A percentile compares a stretch with the other conserved stretches of the same genome.
phyloP scores from a whole-genome alignment of 352 stramenopile genomes.

The Phytophthora brassicae region DNA sequence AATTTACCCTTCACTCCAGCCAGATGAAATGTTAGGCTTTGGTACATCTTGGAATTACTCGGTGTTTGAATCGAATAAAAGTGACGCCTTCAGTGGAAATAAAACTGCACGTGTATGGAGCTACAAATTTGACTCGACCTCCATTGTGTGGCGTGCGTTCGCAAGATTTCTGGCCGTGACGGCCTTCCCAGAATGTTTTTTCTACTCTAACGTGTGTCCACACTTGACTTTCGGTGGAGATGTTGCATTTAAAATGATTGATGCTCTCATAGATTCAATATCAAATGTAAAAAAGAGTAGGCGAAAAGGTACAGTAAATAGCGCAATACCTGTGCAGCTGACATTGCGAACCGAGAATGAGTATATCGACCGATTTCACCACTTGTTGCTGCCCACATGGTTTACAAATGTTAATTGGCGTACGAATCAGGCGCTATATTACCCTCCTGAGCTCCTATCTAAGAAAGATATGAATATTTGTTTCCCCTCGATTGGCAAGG shows the following conservation, averaged over 20 bases:
- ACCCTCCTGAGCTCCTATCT: constrained; percentile 15
- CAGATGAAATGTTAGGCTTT: constrained; percentile 25
- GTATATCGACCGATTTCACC: constrained; percentile 38
- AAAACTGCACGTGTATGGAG: constrained; percentile 24
- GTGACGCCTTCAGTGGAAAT: constrained; percentile 2
- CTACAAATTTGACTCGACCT: constrained; percentile 43
- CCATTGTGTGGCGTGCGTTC: constrained; percentile 27
- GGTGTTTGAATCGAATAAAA: constrained; percentile 15
- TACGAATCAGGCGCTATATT: constrained; percentile 31
- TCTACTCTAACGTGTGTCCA: constrained; percentile 14
- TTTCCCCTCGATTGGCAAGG: background rate
- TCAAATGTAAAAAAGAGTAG: constrained; percentile 1
- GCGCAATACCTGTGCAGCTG: background rate
- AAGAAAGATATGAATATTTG: constrained; percentile 8
- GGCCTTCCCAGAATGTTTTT: constrained; percentile 27
- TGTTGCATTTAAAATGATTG: constrained; percentile 27
- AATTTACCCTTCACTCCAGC: constrained; percentile 23
- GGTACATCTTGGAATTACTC: constrained; percentile 28
- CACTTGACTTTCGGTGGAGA: constrained; percentile 3
- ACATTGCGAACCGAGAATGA: constrained; percentile 16
- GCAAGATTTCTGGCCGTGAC: constrained; percentile 12
- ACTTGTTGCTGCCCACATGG: constrained; percentile 30
- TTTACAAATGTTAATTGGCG: constrained; percentile 29
- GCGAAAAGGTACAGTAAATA: background rate
- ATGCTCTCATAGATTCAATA: constrained; percentile 12